Evolutionary conservation across 2,329 filamentous ascomycete genomes (phyloP), one percentile per base, ranked within the genome.

Genomic region (Fusarium avenaceum): DNA sequence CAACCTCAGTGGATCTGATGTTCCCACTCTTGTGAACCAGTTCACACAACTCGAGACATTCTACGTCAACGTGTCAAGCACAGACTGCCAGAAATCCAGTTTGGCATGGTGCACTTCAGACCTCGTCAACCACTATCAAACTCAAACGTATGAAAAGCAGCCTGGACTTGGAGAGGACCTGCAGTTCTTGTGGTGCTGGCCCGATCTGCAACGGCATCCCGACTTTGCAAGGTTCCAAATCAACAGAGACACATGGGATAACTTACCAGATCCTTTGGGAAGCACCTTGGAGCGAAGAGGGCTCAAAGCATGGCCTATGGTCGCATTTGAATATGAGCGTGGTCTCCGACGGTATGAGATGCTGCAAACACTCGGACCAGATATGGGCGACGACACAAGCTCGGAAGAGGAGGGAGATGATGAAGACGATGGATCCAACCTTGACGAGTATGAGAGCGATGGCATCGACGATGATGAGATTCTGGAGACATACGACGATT

Each of bases 371-470:
- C 48, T 53, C 7, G 56, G 59, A 8, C 30, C 48, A 6, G 33
- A 60, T 20, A 19, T 50, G 3, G 46, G 64, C 6, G 65, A 69
- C 19, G 65, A 67, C 6, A 55, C 61, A n/a, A 59, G 52, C 6
- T 66, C 70, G 1, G 63, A 70, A 0, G 57, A 61, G 0, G 70
- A 65, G 4, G 50, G 53, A 2, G 58, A 74, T 1, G 56, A 55
- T 2, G 67, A 30, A 0, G 32, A 55, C 3, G 32, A 75, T 7
- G 69, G 70, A 0, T 42, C 55, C 2, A 67, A 72, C 19, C 45
- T 66, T 4, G 69, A 79, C 30, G 73, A 77, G 44, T 81, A 82
- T 17, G 80, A 82, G 39, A 80, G 79, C 43, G 79, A 80, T 0
- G 78, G 78, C 0, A 80, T 82, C 8, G 79, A 81, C 38, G 79